Evolutionary conservation across 768 basidiomycete species (phyloP).

Genomic region (Agaricus subrufescens): DNA sequence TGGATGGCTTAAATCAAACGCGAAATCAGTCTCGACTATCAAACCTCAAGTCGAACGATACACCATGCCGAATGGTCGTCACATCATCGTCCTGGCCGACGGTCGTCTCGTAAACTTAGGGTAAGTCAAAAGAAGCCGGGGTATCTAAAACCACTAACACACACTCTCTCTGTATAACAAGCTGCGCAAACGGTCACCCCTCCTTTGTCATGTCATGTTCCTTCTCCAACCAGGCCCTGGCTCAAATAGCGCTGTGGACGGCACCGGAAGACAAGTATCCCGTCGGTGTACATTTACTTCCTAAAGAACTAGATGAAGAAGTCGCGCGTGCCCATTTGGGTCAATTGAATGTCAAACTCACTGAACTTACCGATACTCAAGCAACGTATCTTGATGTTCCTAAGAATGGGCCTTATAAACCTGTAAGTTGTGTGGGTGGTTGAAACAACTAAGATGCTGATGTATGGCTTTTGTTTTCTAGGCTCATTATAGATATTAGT

Average conservation of each 20-base stretch:
- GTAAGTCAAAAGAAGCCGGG: constrained; percentile 29
- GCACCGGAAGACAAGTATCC: constrained; percentile 81
- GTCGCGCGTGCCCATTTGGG: constrained; percentile 94
- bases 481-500: constrained; percentile 32
- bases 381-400: constrained; percentile 91
- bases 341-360: constrained; percentile 93
- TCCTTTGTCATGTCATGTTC: constrained; percentile 99
- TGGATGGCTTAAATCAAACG: constrained; percentile 95
- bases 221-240: constrained; percentile 97
- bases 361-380: constrained; percentile 66
- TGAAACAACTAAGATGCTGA: not conserved
- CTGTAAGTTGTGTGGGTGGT: constrained; percentile 23
- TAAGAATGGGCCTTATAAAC: constrained; percentile 64
- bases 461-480: constrained; percentile 6
- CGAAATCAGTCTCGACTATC: constrained; percentile 78
- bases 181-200: constrained; percentile 97
- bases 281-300: constrained; percentile 96
- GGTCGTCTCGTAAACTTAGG: constrained; percentile 99
- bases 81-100: constrained; percentile 96
- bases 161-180: constrained; percentile 16
- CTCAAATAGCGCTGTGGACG: constrained; percentile 98
- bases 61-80: constrained; percentile 89
- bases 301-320: constrained; percentile 98
- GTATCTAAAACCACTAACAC: too few species aligned
- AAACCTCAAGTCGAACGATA: constrained; percentile 99